Evolutionary conservation across 257 asterid genomes (phyloP), one percentile per base, ranked within the genome.

Genomic region (Cynanchum wilfordii): DNA sequence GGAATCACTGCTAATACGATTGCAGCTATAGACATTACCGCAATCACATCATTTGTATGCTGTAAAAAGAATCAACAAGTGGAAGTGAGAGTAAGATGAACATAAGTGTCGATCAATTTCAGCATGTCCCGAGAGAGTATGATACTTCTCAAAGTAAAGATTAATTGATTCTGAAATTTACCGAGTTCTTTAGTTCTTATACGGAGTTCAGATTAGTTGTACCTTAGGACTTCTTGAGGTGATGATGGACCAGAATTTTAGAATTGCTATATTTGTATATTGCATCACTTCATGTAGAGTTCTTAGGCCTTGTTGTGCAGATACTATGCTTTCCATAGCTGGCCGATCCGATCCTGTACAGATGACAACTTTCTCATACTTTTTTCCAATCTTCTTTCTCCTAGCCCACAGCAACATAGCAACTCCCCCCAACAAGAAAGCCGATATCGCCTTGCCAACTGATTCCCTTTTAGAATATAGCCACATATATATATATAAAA

Each of bases 191-290:
- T 7, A 7, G 44, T 38, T 38, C 44, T 38, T 38, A 0, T 38
- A 38, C 8, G 10, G 47, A 42, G 11, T 47, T 17, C 20, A 17
- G 17, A 13, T 51, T 51, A 51, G 57, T 33, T 3, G 38, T 86
- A 93, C 98, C 98, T 83, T 91, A 29, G 96, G 96, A 77, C 96
- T 89, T 75, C 76, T 83, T 0, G 94, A 88, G 72, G 80, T 77
- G 30, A 89, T 29, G 66, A 93, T 81, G 2, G 96, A 91, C 91
- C 96, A 83, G 36, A 89, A 74, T 79, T 93, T 93, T 19, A 93
- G 85, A 45, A 91, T 72, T 9, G 92, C 79, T 55, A 93, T 73
- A 73, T 88, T 93, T 6, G 86, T 76, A 67, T 74, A 82, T 84
- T 78, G 92, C 86, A 93, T 80, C 50, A 86, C 68, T 40, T 88